Evolutionary conservation across 2,329 filamentous ascomycete genomes (phyloP).

Genomic region (Plenodomus lindquistii): DNA sequence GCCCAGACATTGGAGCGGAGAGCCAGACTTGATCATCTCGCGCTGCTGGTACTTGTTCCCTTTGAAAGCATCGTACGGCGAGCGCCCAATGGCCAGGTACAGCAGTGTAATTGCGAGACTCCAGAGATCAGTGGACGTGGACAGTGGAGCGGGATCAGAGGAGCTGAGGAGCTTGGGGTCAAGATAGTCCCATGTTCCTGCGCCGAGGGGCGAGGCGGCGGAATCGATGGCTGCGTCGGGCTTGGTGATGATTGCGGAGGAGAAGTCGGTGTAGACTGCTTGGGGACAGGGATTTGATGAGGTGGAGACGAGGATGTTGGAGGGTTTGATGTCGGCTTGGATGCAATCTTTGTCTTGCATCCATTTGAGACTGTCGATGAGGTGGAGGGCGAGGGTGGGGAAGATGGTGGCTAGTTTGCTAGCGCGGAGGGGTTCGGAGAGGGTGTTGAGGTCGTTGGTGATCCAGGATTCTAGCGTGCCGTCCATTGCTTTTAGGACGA

Average conservation of each 20-base stretch:
- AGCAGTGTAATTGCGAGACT: conserved; percentile 51
- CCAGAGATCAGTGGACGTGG: conserved; percentile 49
- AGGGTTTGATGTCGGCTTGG: conserved; percentile 53
- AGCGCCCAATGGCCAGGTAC: conserved; percentile 47
- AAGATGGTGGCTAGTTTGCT: conserved; percentile 44
- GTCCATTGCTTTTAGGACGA: conserved; percentile 41
- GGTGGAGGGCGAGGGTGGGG: conserved; percentile 44
- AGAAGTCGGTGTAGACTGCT: conserved; percentile 51
- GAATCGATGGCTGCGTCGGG: conserved; percentile 10
- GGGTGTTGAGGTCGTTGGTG: conserved; percentile 29
- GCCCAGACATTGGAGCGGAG: conserved; percentile 45
- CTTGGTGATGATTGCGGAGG: conserved; percentile 37
- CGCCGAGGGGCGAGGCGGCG: conserved; percentile 39
- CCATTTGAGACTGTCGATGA: conserved; percentile 49
- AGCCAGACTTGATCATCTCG: conserved; percentile 50
- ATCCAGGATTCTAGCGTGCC: conserved; percentile 40
- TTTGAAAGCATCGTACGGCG: conserved; percentile 47
- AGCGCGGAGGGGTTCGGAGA: conserved; percentile 34
- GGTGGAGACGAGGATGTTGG: conserved; percentile 49
- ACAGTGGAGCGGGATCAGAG: conserved; percentile 27
- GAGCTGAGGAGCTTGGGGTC: conserved; percentile 40
- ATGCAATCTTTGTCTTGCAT: conserved; percentile 46
- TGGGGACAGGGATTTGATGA: conserved; percentile 7
- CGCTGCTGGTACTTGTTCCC: conserved; percentile 48
- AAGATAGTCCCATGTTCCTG: conserved; percentile 54